Percentiles rank a stretch among this genome's conserved stretches.
Evolutionary conservation across 2,329 filamentous ascomycete species (phyloP).

Genomic region (Periglandula ipomoeae): DNA sequence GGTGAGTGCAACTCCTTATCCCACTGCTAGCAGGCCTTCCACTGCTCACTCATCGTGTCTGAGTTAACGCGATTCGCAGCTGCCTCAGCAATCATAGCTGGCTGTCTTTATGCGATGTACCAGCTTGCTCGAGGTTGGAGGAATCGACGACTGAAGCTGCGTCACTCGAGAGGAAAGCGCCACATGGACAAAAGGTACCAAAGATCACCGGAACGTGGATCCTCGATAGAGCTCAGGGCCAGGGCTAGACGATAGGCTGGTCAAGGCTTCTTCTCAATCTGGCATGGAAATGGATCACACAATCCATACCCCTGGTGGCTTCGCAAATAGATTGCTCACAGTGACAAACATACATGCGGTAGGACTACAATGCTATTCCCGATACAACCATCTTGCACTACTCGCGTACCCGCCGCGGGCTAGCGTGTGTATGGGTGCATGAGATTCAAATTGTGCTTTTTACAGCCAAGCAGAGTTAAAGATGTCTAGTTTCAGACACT

Average conservation of each 20-base stretch:
- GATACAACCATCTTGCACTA: no score
- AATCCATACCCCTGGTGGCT: no score
- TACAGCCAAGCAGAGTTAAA: no score
- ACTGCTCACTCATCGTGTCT: background rate
- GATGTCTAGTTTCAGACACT: no score
- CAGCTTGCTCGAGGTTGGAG: background rate
- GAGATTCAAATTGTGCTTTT: no score
- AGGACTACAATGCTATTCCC: no score
- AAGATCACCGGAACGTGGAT: background rate
- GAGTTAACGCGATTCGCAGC: background rate
- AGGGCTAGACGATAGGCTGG: background rate
- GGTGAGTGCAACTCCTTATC: constrained; percentile 8
- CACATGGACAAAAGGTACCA: background rate
- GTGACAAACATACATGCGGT: no score
- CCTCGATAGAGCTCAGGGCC: background rate
- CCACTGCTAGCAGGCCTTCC: background rate
- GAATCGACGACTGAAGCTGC: background rate
- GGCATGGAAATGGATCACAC: background rate
- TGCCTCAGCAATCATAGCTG: constrained; percentile 1
- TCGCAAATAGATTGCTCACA: no score
- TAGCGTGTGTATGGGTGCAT: no score
- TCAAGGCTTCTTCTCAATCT: background rate
- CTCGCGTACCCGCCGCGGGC: no score
- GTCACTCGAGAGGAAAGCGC: background rate
- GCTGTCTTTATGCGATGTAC: constrained; percentile 1